These are phyloP conservation scores for Geoglossum glabrum DNA, from an alignment of 495 filamentous ascomycete genomes.

Conservation along the genomic window DNA sequence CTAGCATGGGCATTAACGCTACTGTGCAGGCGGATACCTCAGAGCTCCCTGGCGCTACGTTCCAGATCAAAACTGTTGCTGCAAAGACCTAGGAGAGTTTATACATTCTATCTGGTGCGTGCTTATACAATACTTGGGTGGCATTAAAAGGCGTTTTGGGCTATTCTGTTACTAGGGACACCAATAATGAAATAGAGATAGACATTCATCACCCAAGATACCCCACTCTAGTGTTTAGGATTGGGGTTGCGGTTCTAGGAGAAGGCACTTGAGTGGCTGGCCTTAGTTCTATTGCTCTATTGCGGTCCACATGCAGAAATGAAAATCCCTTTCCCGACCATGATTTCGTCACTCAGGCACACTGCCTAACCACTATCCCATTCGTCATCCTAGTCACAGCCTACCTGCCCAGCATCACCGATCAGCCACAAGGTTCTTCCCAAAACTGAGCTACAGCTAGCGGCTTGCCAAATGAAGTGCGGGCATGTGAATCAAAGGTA, in stretches of 20 bases:
- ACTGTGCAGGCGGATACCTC: slow-evolving; percentile 74
- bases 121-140: not conserved
- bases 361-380: not conserved
- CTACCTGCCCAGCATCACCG: not conserved
- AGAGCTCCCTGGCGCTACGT: slow-evolving; percentile 73
- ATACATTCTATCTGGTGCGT: not conserved
- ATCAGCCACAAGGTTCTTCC: slow-evolving; percentile 4
- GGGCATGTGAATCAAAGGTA: not conserved
- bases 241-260: not conserved
- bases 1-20: slow-evolving; percentile 75
- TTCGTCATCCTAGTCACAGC: not conserved
- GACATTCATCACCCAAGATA: not conserved
- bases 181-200: not conserved
- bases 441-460: not conserved
- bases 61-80: slow-evolving; percentile 79
- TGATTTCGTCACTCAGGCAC: not conserved
- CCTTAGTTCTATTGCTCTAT: not conserved
- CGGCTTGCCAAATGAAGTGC: not conserved
- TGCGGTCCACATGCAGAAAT: not conserved
- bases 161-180: slow-evolving; percentile 7
- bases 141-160: slow-evolving; percentile 10
- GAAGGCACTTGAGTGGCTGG: not conserved
- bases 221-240: not conserved
- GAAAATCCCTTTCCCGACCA: not conserved
- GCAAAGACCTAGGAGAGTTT: not conserved